Base-by-base conservation (phyloP, 2,329 filamentous ascomycete genomes). In the Didymosphaeria variabile region DNA sequence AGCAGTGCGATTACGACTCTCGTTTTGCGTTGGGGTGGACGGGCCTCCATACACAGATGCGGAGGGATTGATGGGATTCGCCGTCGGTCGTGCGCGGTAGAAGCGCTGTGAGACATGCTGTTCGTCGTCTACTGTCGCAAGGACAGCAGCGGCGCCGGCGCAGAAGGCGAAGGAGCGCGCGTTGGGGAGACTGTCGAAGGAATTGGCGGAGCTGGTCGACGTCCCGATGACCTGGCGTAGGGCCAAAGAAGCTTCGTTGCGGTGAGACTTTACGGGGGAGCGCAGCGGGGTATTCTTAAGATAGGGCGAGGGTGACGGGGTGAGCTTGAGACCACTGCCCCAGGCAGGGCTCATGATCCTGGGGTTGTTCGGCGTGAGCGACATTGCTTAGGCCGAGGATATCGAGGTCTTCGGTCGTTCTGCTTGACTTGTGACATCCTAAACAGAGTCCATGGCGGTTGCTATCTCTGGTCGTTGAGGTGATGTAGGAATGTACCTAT, bases 101-200 rank as follows among this genome's bases (percentile, higher is more conserved):
- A 98, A 98, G 61, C 93, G 90, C 77, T 98, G 94, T 1, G 86
- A 86, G 72, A 90, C 79, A 61, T 82, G 78, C 63, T 85, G 73
- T 34, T 91, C 84, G 55, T 88, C 87, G 65, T 92, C 87, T 55
- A 97, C 84, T 68, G 91, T 89, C 8, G 94, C 92, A 19, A 98
- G 87, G 0, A 99, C 92, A n/a, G 93, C 94, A 46, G 94, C 93
- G 10, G 93, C 95, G 58, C 95, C 95, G 9, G 95, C 94, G 65
- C 93, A 94, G 77, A 97, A 95, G 58, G 93, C 93, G 79, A 98
- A 97, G 54, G 84, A 84, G 59, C 82, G 82, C 56, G 86, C 90
- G 13, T 89, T 87, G 44, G 90, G 83, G 62, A 94, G 88, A 65
- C 87, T 89, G 75, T 96, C 93, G 78, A 99, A 97, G 64, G 92